Percentiles rank a stretch among this genome's conserved stretches.
phyloP scores from a whole-genome alignment of 2,329 filamentous ascomycete genomes.

The Penicillium frequentans region DNA sequence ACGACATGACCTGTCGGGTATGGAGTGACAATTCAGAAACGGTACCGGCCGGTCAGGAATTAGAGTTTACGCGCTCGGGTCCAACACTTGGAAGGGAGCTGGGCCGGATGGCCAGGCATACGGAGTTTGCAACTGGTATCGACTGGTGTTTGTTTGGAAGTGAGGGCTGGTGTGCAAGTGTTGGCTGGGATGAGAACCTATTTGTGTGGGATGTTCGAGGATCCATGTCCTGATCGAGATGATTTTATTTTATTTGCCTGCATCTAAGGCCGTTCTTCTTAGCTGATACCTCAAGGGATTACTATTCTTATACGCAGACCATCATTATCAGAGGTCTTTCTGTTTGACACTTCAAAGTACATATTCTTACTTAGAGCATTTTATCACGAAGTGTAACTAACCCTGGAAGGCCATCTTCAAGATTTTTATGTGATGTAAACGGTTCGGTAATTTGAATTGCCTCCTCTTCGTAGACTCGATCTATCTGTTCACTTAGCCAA shows the following conservation, averaged over 20 bases:
- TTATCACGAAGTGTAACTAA: not conserved
- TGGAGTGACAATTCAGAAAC: conserved; percentile 77
- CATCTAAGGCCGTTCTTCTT: not conserved
- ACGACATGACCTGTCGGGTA: conserved; percentile 95
- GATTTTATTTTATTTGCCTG: not conserved
- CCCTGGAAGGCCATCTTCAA: too few relatives aligned
- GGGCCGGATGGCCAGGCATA: conserved; percentile 87
- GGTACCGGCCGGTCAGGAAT: conserved; percentile 28
- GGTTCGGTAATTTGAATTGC: too few relatives aligned
- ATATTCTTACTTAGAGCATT: not conserved
- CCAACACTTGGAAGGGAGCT: conserved; percentile 65
- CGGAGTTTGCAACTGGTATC: conserved; percentile 92
- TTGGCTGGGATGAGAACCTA: conserved; percentile 90
- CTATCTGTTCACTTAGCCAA: too few relatives aligned
- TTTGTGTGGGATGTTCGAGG: conserved; percentile 86
- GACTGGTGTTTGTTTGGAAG: conserved; percentile 98
- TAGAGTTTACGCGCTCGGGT: conserved; percentile 41
- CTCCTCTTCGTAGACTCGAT: not conserved
- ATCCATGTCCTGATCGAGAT: conserved; percentile 49
- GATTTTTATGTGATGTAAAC: too few relatives aligned
- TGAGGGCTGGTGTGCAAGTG: conserved; percentile 92
- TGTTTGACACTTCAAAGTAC: not conserved
- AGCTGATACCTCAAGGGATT: not conserved
- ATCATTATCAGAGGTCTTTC: not conserved
- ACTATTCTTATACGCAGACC: not conserved